Evolutionary conservation across 495 filamentous ascomycete genomes (phyloP).

Genomic region (Xylaria palmicola): DNA sequence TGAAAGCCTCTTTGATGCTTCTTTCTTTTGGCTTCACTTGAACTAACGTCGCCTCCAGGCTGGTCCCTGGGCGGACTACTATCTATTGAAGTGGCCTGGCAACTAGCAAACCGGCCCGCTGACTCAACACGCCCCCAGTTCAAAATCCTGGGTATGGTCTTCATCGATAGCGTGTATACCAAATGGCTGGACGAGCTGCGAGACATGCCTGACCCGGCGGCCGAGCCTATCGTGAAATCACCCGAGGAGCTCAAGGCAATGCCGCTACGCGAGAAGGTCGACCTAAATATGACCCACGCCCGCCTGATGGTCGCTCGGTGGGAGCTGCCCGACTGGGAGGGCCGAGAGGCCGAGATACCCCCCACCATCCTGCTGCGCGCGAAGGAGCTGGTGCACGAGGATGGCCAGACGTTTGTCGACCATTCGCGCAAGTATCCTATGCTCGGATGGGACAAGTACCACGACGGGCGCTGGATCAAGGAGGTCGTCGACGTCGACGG

Average conservation of each 20-base stretch:
- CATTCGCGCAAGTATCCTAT: constrained; percentile 24
- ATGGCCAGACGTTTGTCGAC: constrained; percentile 34
- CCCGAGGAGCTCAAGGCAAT: constrained; percentile 34
- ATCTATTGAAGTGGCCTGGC: constrained; percentile 39
- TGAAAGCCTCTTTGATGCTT: no score
- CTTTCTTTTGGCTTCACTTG: no score
- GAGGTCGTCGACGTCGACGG: constrained; percentile 39
- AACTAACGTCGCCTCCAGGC: constrained; percentile 25
- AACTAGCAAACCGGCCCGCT: constrained; percentile 25
- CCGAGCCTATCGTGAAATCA: constrained; percentile 21
- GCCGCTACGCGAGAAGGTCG: constrained; percentile 35
- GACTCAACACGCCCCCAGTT: constrained; percentile 20
- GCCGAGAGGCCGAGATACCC: constrained; percentile 22
- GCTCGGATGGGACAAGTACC: constrained; percentile 39
- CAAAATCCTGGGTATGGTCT: constrained; percentile 40
- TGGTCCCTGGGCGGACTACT: constrained; percentile 49
- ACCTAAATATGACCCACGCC: constrained; percentile 38
- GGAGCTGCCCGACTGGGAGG: constrained; percentile 35
- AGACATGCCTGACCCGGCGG: neutral
- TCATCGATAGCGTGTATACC: constrained; percentile 46
- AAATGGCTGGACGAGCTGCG: constrained; percentile 6
- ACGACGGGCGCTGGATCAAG: constrained; percentile 31
- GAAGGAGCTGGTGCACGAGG: constrained; percentile 27
- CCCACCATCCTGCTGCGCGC: constrained; percentile 41
- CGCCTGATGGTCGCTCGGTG: constrained; percentile 36